Evolutionary conservation across 805 yeast genomes (phyloP).

Genomic region (Danielia oregonensis): DNA sequence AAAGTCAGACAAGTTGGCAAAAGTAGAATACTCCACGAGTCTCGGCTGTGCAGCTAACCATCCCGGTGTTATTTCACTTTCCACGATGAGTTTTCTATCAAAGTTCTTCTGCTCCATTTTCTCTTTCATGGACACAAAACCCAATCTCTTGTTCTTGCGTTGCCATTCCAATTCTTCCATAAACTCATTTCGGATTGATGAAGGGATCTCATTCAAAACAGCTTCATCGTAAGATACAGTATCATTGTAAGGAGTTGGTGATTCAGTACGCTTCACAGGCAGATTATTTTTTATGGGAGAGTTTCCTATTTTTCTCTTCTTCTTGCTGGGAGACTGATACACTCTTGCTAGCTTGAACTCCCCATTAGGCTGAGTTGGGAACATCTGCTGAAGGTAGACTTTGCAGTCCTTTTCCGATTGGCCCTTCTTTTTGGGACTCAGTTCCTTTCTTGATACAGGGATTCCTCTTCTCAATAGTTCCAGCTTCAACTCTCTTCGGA

Average conservation of each 20-base stretch:
- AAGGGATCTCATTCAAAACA: slow-evolving; percentile 36
- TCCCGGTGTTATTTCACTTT: slow-evolving; percentile 5
- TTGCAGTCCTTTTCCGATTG: slow-evolving; percentile 14
- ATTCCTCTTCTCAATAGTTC: slow-evolving; percentile 48
- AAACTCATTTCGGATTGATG: slow-evolving; percentile 34
- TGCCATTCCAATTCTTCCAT: slow-evolving; percentile 31
- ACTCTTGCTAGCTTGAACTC: slow-evolving; percentile 29
- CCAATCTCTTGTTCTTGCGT: slow-evolving; percentile 22
- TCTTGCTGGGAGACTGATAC: slow-evolving; percentile 26
- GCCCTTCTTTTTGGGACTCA: slow-evolving; percentile 4
- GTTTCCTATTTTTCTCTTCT: slow-evolving; percentile 4
- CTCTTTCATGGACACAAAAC: slow-evolving; percentile 24
- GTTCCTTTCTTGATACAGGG: slow-evolving; percentile 14
- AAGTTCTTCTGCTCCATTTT: slow-evolving; percentile 17
- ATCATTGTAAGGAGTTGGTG: slow-evolving; percentile 16
- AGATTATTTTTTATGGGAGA: slow-evolving; percentile 23
- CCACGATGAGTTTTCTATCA: slow-evolving; percentile 3
- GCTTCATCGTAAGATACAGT: slow-evolving; percentile 33
- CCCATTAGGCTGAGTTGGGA: slow-evolving; percentile 30
- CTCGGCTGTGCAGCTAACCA: slow-evolving; percentile 12
- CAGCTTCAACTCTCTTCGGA: slow-evolving; percentile 55
- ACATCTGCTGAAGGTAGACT: slow-evolving; percentile 33
- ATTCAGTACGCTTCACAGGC: slow-evolving; percentile 11
- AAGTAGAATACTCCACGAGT: neutral
- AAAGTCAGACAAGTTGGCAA: slow-evolving; percentile 4